Evolutionary conservation across 2,329 filamentous ascomycete genomes (phyloP).

Genomic region (Emericellopsis atlantica): DNA sequence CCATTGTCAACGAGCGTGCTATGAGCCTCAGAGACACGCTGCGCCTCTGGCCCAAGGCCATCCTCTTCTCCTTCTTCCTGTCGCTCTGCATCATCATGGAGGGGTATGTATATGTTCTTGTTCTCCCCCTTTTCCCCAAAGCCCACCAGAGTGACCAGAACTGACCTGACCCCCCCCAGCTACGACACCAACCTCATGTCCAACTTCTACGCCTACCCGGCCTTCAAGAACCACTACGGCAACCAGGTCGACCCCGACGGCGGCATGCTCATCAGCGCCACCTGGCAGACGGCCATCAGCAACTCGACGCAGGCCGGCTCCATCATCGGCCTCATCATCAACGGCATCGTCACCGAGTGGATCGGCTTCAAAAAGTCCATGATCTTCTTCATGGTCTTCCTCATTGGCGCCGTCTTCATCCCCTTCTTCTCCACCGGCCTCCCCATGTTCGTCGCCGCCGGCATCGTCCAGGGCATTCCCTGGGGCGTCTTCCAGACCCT

Average conservation of each 20-base stretch:
- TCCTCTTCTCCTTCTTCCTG: slow-evolving; percentile 22
- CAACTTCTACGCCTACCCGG: slow-evolving; percentile 26
- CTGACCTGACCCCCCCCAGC: too few relatives aligned
- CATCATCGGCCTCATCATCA: slow-evolving; percentile 35
- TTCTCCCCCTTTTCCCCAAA: too few relatives aligned
- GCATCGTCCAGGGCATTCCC: slow-evolving; percentile 32
- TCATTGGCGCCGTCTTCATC: slow-evolving; percentile 32
- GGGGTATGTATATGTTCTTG: slow-evolving; percentile 5
- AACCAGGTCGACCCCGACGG: slow-evolving; percentile 21
- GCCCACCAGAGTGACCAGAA: too few relatives aligned
- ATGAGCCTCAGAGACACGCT: slow-evolving; percentile 9
- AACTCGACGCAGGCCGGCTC: slow-evolving; percentile 34
- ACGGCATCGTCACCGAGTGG: slow-evolving; percentile 32
- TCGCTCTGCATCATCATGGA: slow-evolving; percentile 26
- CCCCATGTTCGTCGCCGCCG: slow-evolving; percentile 26
- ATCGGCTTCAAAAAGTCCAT: slow-evolving; percentile 34
- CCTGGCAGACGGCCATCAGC: slow-evolving; percentile 38
- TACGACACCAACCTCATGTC: slow-evolving; percentile 26
- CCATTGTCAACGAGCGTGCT: slow-evolving; percentile 7
- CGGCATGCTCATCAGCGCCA: slow-evolving; percentile 29
- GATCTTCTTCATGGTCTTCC: slow-evolving; percentile 23
- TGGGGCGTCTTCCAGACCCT: slow-evolving; percentile 34
- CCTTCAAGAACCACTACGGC: slow-evolving; percentile 26
- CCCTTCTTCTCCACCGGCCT: slow-evolving; percentile 31
- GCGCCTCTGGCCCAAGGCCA: slow-evolving; percentile 13